phyloP scores from a whole-genome alignment of 1,284 basidiomycete species.

The Porphyrellus sp. region DNA sequence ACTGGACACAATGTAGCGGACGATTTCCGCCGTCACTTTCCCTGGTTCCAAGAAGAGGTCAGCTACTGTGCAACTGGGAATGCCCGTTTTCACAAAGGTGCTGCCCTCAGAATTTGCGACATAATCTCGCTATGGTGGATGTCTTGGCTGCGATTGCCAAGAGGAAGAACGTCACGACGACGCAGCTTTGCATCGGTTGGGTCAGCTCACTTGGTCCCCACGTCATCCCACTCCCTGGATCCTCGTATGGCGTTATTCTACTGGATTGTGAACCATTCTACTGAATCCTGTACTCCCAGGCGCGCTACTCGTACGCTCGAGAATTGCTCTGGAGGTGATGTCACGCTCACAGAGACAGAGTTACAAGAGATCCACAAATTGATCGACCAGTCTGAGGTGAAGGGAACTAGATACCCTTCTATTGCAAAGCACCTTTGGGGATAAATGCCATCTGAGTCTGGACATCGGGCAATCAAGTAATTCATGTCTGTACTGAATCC shows the following conservation, averaged over 20 bases:
- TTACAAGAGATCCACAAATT: conserved; percentile 20
- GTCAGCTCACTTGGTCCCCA: conserved; percentile 34
- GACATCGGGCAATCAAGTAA: background rate
- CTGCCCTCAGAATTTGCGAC: conserved; percentile 40
- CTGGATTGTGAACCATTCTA: background rate
- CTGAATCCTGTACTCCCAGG: conserved; percentile 9
- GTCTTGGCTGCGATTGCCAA: conserved; percentile 43
- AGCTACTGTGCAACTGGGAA: background rate
- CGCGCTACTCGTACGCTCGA: conserved; percentile 23
- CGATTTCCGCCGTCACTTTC: conserved; percentile 23
- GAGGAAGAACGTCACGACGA: conserved; percentile 47
- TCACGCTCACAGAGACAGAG: conserved; percentile 20
- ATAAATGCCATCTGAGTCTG: conserved; percentile 1
- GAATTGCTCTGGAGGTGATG: conserved; percentile 24
- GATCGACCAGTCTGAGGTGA: conserved; percentile 16
- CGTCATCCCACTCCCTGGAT: conserved; percentile 30
- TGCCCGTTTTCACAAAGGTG: background rate
- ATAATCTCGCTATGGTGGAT: conserved; percentile 54
- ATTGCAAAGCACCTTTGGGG: conserved; percentile 18
- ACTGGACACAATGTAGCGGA: conserved; percentile 15
- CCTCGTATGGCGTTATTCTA: conserved; percentile 22
- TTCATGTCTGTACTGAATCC: background rate
- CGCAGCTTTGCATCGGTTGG: conserved; percentile 64
- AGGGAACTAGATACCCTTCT: conserved; percentile 19
- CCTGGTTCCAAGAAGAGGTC: conserved; percentile 33